A percentile compares a stretch with the other conserved stretches of the same genome.
These are phyloP conservation scores for Russula lepida DNA, from an alignment of 768 basidiomycete species.

Conservation along the genomic window DNA sequence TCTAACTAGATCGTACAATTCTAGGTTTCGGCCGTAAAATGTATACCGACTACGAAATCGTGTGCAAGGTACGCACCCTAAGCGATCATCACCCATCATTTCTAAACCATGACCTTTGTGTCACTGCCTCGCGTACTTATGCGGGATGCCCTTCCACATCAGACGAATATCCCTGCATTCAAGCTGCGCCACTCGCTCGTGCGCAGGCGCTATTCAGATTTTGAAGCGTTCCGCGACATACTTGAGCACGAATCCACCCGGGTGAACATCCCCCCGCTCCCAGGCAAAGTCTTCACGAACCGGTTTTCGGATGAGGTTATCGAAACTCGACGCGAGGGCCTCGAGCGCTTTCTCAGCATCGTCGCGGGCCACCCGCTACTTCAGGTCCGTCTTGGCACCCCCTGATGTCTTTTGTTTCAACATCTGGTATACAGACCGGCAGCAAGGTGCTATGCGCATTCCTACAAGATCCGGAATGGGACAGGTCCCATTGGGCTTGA, in stretches of 20 bases:
- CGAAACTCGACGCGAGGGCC: conserved; percentile 80
- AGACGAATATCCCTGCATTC: conserved; percentile 99
- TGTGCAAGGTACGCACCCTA: conserved; percentile 69
- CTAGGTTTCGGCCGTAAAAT: conserved; percentile 94
- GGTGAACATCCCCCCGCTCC: conserved; percentile 95
- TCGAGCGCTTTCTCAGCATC: conserved; percentile 91
- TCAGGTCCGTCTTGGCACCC: conserved; percentile 49
- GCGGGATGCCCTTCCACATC: background rate
- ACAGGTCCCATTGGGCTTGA: conserved; percentile 70
- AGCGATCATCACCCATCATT: background rate
- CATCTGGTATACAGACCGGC: conserved; percentile 54
- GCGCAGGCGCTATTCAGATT: conserved; percentile 58
- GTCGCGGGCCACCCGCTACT: conserved; percentile 96
- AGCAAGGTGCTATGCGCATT: conserved; percentile 96
- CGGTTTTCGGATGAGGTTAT: conserved; percentile 98
- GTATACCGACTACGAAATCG: conserved; percentile 99
- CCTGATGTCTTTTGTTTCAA: background rate
- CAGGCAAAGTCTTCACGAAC: conserved; percentile 98
- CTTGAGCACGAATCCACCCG: conserved; percentile 94
- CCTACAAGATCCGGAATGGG: conserved; percentile 91
- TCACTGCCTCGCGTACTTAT: background rate
- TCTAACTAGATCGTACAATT: conserved; percentile 45
- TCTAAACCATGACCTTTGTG: background rate
- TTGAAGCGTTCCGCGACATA: conserved; percentile 91
- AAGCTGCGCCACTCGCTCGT: conserved; percentile 70